These are phyloP conservation scores for Artemisia tridentata DNA, from an alignment of 129 eudicot species.

Conservation along the genomic window DNA sequence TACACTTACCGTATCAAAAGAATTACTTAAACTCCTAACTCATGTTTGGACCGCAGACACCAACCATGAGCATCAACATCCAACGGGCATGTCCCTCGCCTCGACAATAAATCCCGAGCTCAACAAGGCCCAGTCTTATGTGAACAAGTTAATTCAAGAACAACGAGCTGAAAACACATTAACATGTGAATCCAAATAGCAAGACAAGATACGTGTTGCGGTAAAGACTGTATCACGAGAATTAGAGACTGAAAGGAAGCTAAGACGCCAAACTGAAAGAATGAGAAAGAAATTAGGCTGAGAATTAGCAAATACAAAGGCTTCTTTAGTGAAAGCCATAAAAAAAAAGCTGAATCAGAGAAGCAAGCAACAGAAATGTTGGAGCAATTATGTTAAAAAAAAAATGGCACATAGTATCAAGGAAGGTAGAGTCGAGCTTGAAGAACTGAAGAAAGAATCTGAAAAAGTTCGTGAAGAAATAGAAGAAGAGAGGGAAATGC, in stretches of 20 bases:
- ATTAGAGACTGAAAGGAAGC: conserved; percentile 61
- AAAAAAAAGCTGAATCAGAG: conserved; percentile 55
- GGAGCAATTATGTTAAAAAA: conserved; percentile 78
- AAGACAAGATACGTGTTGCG: conserved; percentile 53
- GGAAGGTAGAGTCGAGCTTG: conserved; percentile 64
- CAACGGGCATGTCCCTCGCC: conserved; percentile 55
- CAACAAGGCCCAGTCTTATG: conserved; percentile 53
- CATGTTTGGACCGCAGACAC: conserved; percentile 44
- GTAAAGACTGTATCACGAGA: conserved; percentile 51
- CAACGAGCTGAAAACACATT: conserved; percentile 28
- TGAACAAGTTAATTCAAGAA: conserved; percentile 61
- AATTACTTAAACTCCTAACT: conserved; percentile 64
- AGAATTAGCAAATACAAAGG: conserved; percentile 60
- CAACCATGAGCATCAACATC: conserved; percentile 30
- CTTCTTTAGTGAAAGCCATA: conserved; percentile 35
- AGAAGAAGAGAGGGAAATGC: conserved; percentile 89
- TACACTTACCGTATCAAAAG: conserved; percentile 61
- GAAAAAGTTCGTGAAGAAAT: conserved; percentile 65
- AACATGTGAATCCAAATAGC: conserved; percentile 47
- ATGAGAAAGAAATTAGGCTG: conserved; percentile 76
- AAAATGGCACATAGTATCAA: conserved; percentile 62
- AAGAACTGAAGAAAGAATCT: conserved; percentile 56
- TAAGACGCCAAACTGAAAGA: conserved; percentile 70
- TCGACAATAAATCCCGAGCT: conserved; percentile 77
- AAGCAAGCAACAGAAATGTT: conserved; percentile 66